phyloP scores from a whole-genome alignment of 192 early-diverging fungal species.

The Kappamyces sp. region DNA sequence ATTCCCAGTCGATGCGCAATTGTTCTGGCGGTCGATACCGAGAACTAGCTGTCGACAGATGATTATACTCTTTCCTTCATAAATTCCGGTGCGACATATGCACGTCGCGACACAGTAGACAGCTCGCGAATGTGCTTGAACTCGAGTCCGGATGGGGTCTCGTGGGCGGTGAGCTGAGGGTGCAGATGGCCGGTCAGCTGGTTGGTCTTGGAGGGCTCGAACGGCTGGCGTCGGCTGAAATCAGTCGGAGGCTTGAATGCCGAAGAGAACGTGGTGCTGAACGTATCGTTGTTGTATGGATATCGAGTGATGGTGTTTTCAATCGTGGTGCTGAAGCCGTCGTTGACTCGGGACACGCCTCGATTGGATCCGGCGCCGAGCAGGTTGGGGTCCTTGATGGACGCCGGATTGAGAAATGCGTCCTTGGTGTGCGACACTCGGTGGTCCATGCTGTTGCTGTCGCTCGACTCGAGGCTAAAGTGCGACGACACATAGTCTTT shows the following conservation, averaged over 20 bases:
- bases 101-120: slow-evolving; percentile 1
- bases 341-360: neutral
- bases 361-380: too few species aligned
- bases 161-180: neutral
- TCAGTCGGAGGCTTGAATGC: neutral
- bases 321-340: slow-evolving; percentile 7
- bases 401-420: too few species aligned
- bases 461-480: too few species aligned
- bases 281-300: slow-evolving; percentile 2
- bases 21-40: slow-evolving; percentile 47
- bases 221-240: slow-evolving; percentile 1
- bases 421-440: too few species aligned
- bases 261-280: neutral
- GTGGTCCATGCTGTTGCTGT: too few species aligned
- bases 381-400: too few species aligned
- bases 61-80: slow-evolving; percentile 12
- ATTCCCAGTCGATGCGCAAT: slow-evolving; percentile 69
- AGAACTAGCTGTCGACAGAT: neutral
- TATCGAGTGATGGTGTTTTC: slow-evolving; percentile 11
- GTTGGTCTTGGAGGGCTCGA: neutral
- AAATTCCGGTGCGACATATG: slow-evolving; percentile 12
- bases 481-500: too few species aligned
- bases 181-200: slow-evolving; percentile 4
- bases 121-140: slow-evolving; percentile 15
- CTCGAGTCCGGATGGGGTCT: neutral